phyloP scores from a whole-genome alignment of 441 rosid species.

The Bocquillonia castaneifolia region DNA sequence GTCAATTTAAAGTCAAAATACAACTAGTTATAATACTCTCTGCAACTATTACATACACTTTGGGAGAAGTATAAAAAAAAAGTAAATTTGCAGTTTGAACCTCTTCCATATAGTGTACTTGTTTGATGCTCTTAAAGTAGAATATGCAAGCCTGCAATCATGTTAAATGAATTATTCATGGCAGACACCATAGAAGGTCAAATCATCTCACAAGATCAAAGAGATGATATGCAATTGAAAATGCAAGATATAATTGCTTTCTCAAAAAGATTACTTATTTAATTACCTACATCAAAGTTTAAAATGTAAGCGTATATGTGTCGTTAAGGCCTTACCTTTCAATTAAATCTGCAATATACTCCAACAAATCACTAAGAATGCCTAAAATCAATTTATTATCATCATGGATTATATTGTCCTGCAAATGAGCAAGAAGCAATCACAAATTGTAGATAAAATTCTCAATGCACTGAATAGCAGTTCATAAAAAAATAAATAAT shows the following conservation, averaged over 20 bases:
- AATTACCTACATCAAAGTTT: neutral
- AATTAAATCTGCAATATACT: conserved; percentile 91
- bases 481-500: neutral
- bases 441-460: conserved; percentile 1
- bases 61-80: no score
- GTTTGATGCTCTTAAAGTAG: no score
- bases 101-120: no score
- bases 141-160: no score
- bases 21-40: no score
- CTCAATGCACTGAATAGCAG: conserved; percentile 10
- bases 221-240: neutral
- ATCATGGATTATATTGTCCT: conserved; percentile 96
- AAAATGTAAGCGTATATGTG: neutral
- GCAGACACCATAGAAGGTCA: neutral
- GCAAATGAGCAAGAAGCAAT: conserved; percentile 21
- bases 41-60: no score
- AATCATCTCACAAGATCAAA: neutral
- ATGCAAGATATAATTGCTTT: neutral
- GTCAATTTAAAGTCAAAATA: no score
- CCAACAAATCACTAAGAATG: conserved; percentile 97
- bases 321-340: conserved; percentile 60
- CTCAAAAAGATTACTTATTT: neutral
- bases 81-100: no score
- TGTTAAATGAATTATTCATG: no score
- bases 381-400: conserved; percentile 87